A percentile compares a stretch with the other conserved stretches of the same genome.
Evolutionary conservation across 495 filamentous ascomycete genomes (phyloP).

Genomic region (Xylaria palmicola): DNA sequence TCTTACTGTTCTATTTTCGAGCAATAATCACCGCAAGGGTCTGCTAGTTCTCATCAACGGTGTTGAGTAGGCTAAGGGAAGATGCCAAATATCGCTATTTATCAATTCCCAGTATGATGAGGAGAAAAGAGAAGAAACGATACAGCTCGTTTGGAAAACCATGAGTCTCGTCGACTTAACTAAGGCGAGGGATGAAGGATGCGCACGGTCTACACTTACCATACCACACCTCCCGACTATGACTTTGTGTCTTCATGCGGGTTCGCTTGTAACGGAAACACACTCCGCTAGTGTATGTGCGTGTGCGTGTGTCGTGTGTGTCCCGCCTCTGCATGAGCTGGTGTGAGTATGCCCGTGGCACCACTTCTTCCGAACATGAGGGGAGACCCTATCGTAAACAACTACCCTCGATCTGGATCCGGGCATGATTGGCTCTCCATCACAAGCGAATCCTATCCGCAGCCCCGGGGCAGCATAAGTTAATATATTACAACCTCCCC

Average conservation of each 20-base stretch:
- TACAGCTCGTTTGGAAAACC: background rate
- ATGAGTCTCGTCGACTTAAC: background rate
- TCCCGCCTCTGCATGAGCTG: slow-evolving; percentile 10
- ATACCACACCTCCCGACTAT: background rate
- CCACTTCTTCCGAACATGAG: slow-evolving; percentile 10
- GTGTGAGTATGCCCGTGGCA: background rate
- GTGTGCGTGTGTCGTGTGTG: slow-evolving; percentile 14
- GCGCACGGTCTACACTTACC: background rate
- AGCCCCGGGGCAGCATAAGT: slow-evolving; percentile 1
- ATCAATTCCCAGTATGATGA: background rate
- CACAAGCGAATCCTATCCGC: slow-evolving; percentile 5
- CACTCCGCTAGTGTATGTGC: slow-evolving; percentile 19
- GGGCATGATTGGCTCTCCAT: background rate
- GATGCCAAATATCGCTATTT: no score
- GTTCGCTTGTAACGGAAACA: slow-evolving; percentile 14
- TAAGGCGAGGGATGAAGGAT: background rate
- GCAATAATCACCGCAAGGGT: background rate
- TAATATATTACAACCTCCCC: slow-evolving; percentile 9
- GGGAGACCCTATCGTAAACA: background rate
- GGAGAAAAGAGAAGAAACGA: background rate
- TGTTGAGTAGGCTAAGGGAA: background rate
- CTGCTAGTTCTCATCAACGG: no score
- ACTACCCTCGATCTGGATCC: background rate
- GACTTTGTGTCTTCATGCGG: background rate
- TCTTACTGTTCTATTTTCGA: background rate